Conservation (phyloP, 495 filamentous ascomycete species). For the Bryoglossum gracile region DNA sequence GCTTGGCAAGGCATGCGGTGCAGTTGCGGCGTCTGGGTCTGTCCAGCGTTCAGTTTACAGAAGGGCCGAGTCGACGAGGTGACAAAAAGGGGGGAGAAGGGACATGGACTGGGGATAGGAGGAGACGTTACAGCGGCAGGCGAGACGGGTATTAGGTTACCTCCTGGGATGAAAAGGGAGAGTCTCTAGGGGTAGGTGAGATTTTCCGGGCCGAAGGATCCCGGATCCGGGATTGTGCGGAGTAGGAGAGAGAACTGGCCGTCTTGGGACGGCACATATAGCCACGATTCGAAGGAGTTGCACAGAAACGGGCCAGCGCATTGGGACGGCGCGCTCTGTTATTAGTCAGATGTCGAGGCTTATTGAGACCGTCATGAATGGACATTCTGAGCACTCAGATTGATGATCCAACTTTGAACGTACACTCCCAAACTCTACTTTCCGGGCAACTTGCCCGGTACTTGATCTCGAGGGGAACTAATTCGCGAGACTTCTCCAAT, state of each 20-base stretch:
- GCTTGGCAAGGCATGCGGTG: conserved; percentile 94
- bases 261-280: no score
- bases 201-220: no score
- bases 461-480: no score
- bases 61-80: conserved; percentile 75
- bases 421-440: no score
- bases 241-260: no score
- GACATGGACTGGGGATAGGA: conserved; percentile 4
- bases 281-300: not conserved
- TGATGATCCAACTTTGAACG: no score
- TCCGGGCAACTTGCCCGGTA: no score
- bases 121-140: not conserved
- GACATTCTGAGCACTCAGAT: no score
- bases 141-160: conserved; percentile 17
- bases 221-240: no score
- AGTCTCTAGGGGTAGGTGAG: conserved; percentile 16
- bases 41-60: conserved; percentile 81
- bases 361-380: no score
- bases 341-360: not conserved
- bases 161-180: conserved; percentile 22
- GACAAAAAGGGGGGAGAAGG: conserved; percentile 6
- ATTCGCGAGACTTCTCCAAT: no score
- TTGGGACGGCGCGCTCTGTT: not conserved
- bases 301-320: not conserved
- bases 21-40: conserved; percentile 83